A percentile compares a stretch with the other conserved stretches of the same genome.
These are phyloP conservation scores for Suhomyces choctaworum DNA, from an alignment of 1,139 yeast genomes.

Conservation along the genomic window DNA sequence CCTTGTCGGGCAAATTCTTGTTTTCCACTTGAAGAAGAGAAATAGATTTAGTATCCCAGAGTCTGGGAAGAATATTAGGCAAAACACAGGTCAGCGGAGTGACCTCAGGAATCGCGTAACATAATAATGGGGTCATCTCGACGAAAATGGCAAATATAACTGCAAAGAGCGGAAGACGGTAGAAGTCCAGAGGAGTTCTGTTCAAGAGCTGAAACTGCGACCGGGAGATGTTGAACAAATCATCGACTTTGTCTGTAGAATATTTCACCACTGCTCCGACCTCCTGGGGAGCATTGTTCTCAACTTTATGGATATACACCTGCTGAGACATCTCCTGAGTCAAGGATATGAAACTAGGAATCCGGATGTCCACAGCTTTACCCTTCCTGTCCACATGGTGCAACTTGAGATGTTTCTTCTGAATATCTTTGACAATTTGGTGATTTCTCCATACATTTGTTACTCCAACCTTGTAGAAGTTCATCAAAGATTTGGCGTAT, in stretches of 20 bases:
- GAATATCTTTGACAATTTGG: slow-evolving; percentile 23
- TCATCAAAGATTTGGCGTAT: slow-evolving; percentile 41
- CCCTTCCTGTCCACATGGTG: slow-evolving; percentile 31
- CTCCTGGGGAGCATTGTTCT: slow-evolving; percentile 20
- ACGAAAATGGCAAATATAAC: slow-evolving; percentile 56
- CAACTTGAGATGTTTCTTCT: slow-evolving; percentile 24
- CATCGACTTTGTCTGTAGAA: slow-evolving; percentile 8
- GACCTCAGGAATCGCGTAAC: slow-evolving; percentile 58
- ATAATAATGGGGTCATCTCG: slow-evolving; percentile 63
- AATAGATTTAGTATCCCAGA: slow-evolving; percentile 27
- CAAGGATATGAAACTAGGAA: slow-evolving; percentile 31
- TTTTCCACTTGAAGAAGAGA: slow-evolving; percentile 3
- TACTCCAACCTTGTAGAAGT: slow-evolving; percentile 56
- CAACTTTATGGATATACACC: slow-evolving; percentile 34
- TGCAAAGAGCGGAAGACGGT: slow-evolving; percentile 65
- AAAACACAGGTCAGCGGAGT: slow-evolving; percentile 71
- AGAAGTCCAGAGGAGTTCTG: slow-evolving; percentile 59
- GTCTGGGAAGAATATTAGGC: slow-evolving; percentile 48
- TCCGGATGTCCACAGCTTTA: slow-evolving; percentile 22
- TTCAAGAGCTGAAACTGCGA: slow-evolving; percentile 53
- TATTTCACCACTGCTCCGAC: slow-evolving; percentile 24
- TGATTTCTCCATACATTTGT: slow-evolving; percentile 50
- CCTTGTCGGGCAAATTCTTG: not conserved
- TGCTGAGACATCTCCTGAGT: slow-evolving; percentile 38
- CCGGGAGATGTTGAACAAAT: slow-evolving; percentile 47